Conservation (phyloP, 2,329 filamentous ascomycete genomes). For the Scedosporium aurantiacum region DNA sequence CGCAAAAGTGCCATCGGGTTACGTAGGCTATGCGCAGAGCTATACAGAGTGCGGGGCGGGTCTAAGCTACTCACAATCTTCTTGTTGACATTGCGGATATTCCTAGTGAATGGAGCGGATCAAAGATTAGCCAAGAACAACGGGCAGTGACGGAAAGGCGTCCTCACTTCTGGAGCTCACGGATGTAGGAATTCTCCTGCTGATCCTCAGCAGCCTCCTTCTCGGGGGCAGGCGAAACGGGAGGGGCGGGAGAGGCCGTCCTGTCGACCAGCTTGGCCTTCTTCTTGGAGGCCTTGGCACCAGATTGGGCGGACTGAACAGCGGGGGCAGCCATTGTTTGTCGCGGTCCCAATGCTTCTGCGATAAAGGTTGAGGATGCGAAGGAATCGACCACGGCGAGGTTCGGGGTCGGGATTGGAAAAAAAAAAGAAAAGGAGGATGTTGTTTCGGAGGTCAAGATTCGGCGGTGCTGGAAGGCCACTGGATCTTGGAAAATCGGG, state of each 20-base stretch:
- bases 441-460: background rate
- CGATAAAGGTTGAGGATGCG: background rate
- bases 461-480: background rate
- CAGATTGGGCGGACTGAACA: conserved; percentile 26
- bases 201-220: conserved; percentile 45
- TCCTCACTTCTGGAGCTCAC: conserved; percentile 75
- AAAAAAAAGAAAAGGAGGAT: background rate
- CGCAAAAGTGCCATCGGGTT: background rate
- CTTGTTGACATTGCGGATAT: conserved; percentile 84
- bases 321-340: conserved; percentile 50
- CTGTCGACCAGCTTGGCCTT: conserved; percentile 37
- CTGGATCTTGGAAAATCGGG: background rate
- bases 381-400: background rate
- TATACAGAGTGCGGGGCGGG: background rate
- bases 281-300: conserved; percentile 57
- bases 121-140: conserved; percentile 10
- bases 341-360: background rate
- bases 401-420: background rate
- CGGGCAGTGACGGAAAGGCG: background rate
- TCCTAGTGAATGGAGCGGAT: conserved; percentile 38
- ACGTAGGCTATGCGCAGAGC: background rate
- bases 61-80: conserved; percentile 61
- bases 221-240: conserved; percentile 35
- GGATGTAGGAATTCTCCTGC: conserved; percentile 68
- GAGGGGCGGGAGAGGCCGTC: conserved; percentile 44